Conservation (phyloP, 345 rosid species). For the Syzygium oleosum region DNA sequence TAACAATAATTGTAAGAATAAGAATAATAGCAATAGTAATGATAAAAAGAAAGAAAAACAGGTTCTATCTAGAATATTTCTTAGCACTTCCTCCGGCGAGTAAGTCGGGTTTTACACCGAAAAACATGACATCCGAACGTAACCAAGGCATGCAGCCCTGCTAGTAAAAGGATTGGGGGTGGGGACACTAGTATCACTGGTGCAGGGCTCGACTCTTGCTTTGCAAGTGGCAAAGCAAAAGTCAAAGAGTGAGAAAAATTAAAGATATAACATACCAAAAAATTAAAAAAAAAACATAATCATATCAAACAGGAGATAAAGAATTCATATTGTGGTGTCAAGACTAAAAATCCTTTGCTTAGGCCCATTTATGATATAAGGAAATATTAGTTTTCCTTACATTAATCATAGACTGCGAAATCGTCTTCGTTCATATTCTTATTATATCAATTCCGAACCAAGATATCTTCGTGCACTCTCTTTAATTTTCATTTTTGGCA, state of each 20-base stretch:
- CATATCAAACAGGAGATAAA: neutral
- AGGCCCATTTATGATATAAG: neutral
- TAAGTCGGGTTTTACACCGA: neutral
- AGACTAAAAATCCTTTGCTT: neutral
- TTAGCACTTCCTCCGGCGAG: neutral
- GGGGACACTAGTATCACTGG: too few species aligned
- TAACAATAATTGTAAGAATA: neutral
- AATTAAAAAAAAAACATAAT: neutral
- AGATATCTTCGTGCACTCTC: neutral
- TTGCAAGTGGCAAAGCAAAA: too few species aligned
- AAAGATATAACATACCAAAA: too few species aligned
- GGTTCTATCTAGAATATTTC: neutral
- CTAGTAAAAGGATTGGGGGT: too few species aligned
- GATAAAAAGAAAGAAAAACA: neutral
- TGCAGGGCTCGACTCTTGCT: too few species aligned
- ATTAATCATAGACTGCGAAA: neutral
- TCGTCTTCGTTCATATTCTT: neutral
- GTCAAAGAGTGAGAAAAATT: too few species aligned
- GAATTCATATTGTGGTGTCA: neutral
- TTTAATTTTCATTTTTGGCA: neutral
- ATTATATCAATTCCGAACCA: neutral
- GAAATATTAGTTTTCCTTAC: neutral
- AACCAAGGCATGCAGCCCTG: too few species aligned
- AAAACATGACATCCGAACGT: neutral
- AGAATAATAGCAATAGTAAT: neutral